Evolutionary conservation across 306 rosid genomes (phyloP).

Genomic region (Oemleria cerasiformis): DNA sequence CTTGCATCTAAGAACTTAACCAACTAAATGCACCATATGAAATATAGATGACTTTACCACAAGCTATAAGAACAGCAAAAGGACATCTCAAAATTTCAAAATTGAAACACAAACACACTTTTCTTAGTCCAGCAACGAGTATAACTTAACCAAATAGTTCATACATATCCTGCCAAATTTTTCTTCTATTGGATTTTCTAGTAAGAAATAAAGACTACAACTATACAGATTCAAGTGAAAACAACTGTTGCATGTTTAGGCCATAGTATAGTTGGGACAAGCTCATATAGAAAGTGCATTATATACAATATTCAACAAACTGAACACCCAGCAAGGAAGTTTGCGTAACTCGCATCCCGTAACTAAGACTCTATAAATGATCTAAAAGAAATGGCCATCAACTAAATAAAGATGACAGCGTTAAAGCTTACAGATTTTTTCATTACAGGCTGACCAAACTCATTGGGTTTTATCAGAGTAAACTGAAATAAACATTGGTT

Average conservation of each 20-base stretch:
- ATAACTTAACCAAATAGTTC: not conserved
- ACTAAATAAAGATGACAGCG: not conserved
- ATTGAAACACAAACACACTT: not conserved
- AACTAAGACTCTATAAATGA: not conserved
- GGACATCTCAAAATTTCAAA: not conserved
- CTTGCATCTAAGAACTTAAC: not conserved
- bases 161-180: not conserved
- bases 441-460: not conserved
- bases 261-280: slow-evolving; percentile 1
- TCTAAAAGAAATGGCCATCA: not conserved
- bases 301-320: not conserved
- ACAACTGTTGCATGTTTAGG: not conserved
- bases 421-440: not conserved
- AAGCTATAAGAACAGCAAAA: not conserved
- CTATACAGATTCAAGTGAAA: not conserved
- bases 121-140: not conserved
- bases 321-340: slow-evolving; percentile 2
- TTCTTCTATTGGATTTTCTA: not conserved
- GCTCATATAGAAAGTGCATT: not conserved
- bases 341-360: not conserved
- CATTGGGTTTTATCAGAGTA: not conserved
- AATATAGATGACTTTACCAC: not conserved
- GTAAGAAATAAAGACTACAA: not conserved
- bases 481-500: not conserved
- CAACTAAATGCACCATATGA: not conserved